Evolutionary conservation across 768 basidiomycete genomes (phyloP).

Genomic region (Lactifluus subvellereus): DNA sequence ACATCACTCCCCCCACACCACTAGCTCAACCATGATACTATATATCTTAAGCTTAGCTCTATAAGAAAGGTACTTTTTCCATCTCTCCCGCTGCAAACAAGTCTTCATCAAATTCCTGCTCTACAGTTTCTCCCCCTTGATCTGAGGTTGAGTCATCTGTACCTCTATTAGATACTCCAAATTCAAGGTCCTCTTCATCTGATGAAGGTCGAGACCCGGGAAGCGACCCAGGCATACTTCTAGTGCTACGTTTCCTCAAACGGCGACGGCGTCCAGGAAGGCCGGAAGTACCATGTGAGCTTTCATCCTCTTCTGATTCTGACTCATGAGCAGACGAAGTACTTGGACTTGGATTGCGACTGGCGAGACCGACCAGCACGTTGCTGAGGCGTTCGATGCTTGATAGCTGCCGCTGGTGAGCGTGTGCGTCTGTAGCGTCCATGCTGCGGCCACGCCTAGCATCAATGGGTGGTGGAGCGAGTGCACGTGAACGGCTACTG

Average conservation of each 20-base stretch:
- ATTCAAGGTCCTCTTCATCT: slow-evolving; percentile 45
- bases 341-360: slow-evolving; percentile 40
- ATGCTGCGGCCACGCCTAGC: slow-evolving; percentile 19
- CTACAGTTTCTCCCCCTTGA: slow-evolving; percentile 57
- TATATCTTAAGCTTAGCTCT: slow-evolving; percentile 10
- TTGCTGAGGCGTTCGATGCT: slow-evolving; percentile 68
- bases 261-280: slow-evolving; percentile 37
- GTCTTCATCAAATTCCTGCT: slow-evolving; percentile 75
- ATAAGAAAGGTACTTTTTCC: slow-evolving; percentile 69
- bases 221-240: slow-evolving; percentile 84
- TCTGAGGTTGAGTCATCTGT: slow-evolving; percentile 35
- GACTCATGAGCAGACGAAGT: slow-evolving; percentile 48
- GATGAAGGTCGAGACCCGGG: slow-evolving; percentile 30
- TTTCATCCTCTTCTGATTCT: slow-evolving; percentile 43
- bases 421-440: slow-evolving; percentile 22
- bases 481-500: slow-evolving; percentile 28
- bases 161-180: slow-evolving; percentile 28
- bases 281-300: slow-evolving; percentile 35
- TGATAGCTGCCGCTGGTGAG: slow-evolving; percentile 62
- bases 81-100: slow-evolving; percentile 76
- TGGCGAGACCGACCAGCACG: slow-evolving; percentile 46
- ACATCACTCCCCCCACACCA: too few species aligned
- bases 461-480: slow-evolving; percentile 31
- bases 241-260: slow-evolving; percentile 55
- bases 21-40: too few species aligned